These are phyloP conservation scores for Abrus pulchellus DNA, from an alignment of 306 rosid species.

Conservation along the genomic window DNA sequence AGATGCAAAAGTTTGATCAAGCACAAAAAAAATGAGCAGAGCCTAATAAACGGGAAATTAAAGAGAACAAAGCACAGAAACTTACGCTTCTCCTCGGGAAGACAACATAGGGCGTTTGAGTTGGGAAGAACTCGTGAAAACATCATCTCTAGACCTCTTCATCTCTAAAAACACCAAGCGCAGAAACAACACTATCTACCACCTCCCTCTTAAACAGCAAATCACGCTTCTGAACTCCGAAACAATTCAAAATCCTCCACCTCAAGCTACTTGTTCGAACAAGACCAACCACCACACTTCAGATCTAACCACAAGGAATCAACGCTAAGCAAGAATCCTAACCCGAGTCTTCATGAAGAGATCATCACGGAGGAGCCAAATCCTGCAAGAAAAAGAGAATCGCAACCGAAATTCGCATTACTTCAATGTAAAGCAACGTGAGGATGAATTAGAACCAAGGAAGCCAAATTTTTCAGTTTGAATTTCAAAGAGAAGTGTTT, in stretches of 20 bases:
- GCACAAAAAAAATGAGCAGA: slow-evolving; percentile 33
- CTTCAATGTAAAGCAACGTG: slow-evolving; percentile 64
- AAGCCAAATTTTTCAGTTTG: slow-evolving; percentile 37
- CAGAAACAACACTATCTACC: slow-evolving; percentile 1
- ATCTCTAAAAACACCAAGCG: slow-evolving; percentile 52
- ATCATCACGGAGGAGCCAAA: slow-evolving; percentile 64
- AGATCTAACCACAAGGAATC: slow-evolving; percentile 76
- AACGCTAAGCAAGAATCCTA: slow-evolving; percentile 58
- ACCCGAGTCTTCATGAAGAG: slow-evolving; percentile 52
- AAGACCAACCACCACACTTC: slow-evolving; percentile 57
- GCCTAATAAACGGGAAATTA: slow-evolving; percentile 29
- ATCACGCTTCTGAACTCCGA: slow-evolving; percentile 72
- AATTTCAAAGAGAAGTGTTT: slow-evolving; percentile 38
- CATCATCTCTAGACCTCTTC: slow-evolving; percentile 96
- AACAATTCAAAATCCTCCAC: slow-evolving; percentile 55
- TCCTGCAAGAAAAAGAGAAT: slow-evolving; percentile 49
- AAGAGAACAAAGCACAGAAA: slow-evolving; percentile 30
- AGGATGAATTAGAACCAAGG: slow-evolving; percentile 38
- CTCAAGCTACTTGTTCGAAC: slow-evolving; percentile 63
- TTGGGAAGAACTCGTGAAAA: slow-evolving; percentile 79
- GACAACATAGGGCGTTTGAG: slow-evolving; percentile 78
- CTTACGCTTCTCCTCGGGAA: slow-evolving; percentile 86
- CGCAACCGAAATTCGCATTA: slow-evolving; percentile 42
- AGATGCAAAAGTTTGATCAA: slow-evolving; percentile 53
- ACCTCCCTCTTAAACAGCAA: slow-evolving; percentile 53